phyloP scores from a whole-genome alignment of 2,329 filamentous ascomycete species.

The Sporothrix humicola region DNA sequence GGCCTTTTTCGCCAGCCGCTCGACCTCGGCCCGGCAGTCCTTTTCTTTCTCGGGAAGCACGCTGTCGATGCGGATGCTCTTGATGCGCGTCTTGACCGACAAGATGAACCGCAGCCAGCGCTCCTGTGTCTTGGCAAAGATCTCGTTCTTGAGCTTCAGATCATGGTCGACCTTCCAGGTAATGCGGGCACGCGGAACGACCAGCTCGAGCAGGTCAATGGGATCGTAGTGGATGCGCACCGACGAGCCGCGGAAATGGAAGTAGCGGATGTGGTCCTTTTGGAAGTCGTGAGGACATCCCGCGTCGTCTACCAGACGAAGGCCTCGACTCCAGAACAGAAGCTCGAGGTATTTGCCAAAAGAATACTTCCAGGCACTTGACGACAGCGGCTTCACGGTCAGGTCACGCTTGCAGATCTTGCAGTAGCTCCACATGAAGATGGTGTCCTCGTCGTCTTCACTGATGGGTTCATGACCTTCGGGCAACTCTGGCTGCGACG shows the following conservation, averaged over 20 bases:
- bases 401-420: conserved; percentile 91
- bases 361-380: conserved; percentile 96
- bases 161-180: conserved; percentile 99
- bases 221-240: conserved; percentile 91
- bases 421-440: conserved; percentile 98
- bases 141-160: conserved; percentile 87
- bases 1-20: conserved; percentile 75
- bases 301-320: conserved; percentile 70
- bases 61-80: conserved; percentile 88
- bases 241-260: conserved; percentile 83
- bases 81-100: conserved; percentile 82
- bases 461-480: conserved; percentile 42
- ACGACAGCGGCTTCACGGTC: conserved; percentile 87
- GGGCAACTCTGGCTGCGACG: conserved; percentile 51
- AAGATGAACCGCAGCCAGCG: conserved; percentile 85
- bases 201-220: conserved; percentile 90
- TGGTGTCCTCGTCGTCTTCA: conserved; percentile 62
- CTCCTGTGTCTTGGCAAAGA: conserved; percentile 80
- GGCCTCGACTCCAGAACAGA: conserved; percentile 89
- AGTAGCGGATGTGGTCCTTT: conserved; percentile 89
- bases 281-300: conserved; percentile 89
- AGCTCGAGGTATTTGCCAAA: conserved; percentile 98
- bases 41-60: conserved; percentile 87
- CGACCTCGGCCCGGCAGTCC: conserved; percentile 80
- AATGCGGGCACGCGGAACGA: conserved; percentile 85